Evolutionary conservation across 202 grass and related monocot genomes (phyloP), one percentile per base, ranked within the genome.

Genomic region (Panicum virgatum): DNA sequence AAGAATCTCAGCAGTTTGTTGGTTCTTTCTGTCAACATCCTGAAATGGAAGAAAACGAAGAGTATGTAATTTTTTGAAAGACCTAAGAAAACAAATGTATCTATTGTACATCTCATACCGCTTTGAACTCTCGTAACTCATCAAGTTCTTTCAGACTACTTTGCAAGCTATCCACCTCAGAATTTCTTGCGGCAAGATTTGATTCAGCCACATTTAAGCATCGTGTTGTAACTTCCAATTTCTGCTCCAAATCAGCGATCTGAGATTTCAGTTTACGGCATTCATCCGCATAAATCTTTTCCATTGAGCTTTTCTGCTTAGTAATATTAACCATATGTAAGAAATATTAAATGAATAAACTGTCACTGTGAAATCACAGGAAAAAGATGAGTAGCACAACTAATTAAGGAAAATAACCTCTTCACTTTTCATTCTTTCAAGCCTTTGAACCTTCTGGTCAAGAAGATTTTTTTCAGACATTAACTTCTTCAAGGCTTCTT

Each of bases 1-100:
- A 85, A 99, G 90, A 84, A 99, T 94, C 78, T 88, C 89, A 74
- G 72, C 97, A 62, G 91, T 96, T 72, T 99, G 92, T 77, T 99
- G 85, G 43, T 99, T 96, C 82, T 99, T 99, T 84, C 93, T 91
- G 69, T 99, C 93, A 30, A 96, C 50, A 62, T 99, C 97, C 97
- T 99, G 54, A 80, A 77, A 88, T 29, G 2, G 56, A 64, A 16
- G 19, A 84, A 76, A 80, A 84, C 44, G 10, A 85, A 50, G 16
- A 23, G 7, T 68, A 56, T 83, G 58, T 32, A 53, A 46, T 12
- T 77, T 53, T 48, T 30, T 82, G 32, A 63, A 80, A 47, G 20
- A 52, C 25, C 19, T n/a, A 65, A 87, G 4, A 29, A 78, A 76
- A 38, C 3, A 62, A 46, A 77, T 76, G 19, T 9, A 80, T n/a